phyloP scores from a whole-genome alignment of 257 asterid species.

The Forsythia viridissima region DNA sequence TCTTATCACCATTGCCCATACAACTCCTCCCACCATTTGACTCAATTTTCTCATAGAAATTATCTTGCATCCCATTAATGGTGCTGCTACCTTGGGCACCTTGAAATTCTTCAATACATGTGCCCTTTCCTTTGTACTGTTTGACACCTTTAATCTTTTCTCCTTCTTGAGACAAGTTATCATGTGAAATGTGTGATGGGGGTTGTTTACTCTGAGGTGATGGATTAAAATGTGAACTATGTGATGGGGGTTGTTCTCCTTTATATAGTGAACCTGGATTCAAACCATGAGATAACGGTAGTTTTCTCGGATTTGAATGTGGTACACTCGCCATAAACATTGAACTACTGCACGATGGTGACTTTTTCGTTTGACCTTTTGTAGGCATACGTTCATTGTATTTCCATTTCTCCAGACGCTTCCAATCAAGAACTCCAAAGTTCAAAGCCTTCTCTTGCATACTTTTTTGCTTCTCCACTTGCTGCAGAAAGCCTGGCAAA shows the following conservation, averaged over 20 bases:
- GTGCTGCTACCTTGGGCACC: constrained; percentile 33
- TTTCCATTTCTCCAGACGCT: constrained; percentile 84
- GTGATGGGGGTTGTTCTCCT: constrained; percentile 28
- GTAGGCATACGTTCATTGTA: constrained; percentile 66
- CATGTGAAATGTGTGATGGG: constrained; percentile 29
- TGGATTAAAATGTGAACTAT: constrained; percentile 32
- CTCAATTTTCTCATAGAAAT: constrained; percentile 31
- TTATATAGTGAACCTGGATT: constrained; percentile 30
- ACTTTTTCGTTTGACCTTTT: constrained; percentile 41
- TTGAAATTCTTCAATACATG: constrained; percentile 35
- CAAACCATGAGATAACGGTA: constrained; percentile 23
- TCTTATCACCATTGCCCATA: constrained; percentile 40
- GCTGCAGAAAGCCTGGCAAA: constrained; percentile 81
- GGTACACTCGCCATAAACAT: constrained; percentile 37
- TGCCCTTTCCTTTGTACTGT: constrained; percentile 41
- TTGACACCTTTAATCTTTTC: constrained; percentile 28
- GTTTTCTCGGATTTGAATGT: constrained; percentile 40
- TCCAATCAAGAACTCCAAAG: constrained; percentile 96
- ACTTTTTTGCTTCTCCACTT: constrained; percentile 53
- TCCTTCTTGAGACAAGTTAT: constrained; percentile 28
- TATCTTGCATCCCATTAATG: constrained; percentile 38
- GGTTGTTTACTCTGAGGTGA: constrained; percentile 35
- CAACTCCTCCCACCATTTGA: constrained; percentile 25
- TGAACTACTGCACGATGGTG: constrained; percentile 33
- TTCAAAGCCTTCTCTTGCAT: constrained; percentile 80